Base-by-base conservation (phyloP, 164 flowering plant genomes). In the Amborella trichopoda region DNA sequence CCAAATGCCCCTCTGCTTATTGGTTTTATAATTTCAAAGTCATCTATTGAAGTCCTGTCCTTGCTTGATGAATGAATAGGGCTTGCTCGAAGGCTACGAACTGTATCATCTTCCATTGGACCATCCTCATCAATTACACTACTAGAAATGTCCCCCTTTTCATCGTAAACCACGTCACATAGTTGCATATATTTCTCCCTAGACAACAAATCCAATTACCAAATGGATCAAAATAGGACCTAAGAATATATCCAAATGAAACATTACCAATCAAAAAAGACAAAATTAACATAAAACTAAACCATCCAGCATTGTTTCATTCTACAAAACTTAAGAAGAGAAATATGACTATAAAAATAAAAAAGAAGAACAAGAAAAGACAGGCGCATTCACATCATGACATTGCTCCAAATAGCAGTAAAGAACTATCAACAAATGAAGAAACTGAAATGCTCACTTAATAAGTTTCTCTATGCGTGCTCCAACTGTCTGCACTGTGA, bases 1-100 rank as follows among this genome's bases (percentile, higher is more conserved):
- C 99, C 99, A 77, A 88, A 93, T 33, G 99, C 95, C 28, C 99
- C 99, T 58, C 99, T 91, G 58, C 99, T 93, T 9, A 93, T 93
- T 41, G 99, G 99, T 60, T 85, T 93, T 49, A 93, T 93, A 52
- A 93, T 93, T 67, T 84, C 97, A 75, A 93, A 93, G 68, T 88
- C 94, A 66, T 93, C 99, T 44, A 93, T 93, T 6, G 99, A 78
- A n/a, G 99, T 93, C 16, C 99, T 85, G 46, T 93, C 99, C 68
- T 73, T 88, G 21, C 80, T 56, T 40, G 58, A 25, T 40, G 84
- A 46, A 66, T 88, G 89, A 32, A 75, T 53, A 23, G 99, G 96
- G 58, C 95, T 84, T 26, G 95, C 73, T 60, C 95, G 75, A 66
- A 88, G 70, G 68, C 99, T 88, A 50, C 89, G 96, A 24, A 88